Evolutionary conservation across 352 stramenopile species (phyloP), one percentile per base, ranked within the genome.

Genomic region (Pythium aquatile): DNA sequence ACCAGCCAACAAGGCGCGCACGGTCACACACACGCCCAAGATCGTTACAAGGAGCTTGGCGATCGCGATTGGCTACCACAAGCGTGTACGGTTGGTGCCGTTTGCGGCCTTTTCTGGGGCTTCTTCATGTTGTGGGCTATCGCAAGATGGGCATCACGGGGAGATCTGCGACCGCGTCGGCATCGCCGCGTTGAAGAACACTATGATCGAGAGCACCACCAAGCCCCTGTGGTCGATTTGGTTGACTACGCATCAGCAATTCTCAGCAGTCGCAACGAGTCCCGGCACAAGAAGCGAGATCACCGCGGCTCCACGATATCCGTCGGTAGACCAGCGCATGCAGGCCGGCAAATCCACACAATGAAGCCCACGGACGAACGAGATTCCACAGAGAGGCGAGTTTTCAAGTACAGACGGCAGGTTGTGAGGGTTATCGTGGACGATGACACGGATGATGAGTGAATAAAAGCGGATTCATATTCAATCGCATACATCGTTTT

Each of bases 101-200:
- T n/a, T 5, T 3, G 56, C 10, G 54, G 37, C 26, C 30, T 69
- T 0, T 8, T 42, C 28, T 69, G 63, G 63, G 56, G 55, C 7
- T 57, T 69, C 8, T 44, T 65, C 16, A 24, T 69, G 37, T 17
- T 69, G 9, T 69, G 63, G 63, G 55, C 55, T 3, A 54, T 69
- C 5, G 63, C 63, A 35, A 58, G 42, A 35, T 69, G 63, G 63
- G 17, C 30, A 1, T 60, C 47, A 0, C 17, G n/a, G 1, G 54
- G 63, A n/a, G 5, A 61, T 26, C 63, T 33, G 17, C 26, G 32
- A 40, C 42, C 29, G 33, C 5, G 24, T 10, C 24, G 35, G 14
- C 26, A 26, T 33, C 11, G 14, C n/a, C 24, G 30, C 39, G 20
- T n/a, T 1, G 24, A 42, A 17, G 30, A 42, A 16, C 17, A 32